Conservation (phyloP, 164 flowering plant genomes). For the Vitis rupestris region DNA sequence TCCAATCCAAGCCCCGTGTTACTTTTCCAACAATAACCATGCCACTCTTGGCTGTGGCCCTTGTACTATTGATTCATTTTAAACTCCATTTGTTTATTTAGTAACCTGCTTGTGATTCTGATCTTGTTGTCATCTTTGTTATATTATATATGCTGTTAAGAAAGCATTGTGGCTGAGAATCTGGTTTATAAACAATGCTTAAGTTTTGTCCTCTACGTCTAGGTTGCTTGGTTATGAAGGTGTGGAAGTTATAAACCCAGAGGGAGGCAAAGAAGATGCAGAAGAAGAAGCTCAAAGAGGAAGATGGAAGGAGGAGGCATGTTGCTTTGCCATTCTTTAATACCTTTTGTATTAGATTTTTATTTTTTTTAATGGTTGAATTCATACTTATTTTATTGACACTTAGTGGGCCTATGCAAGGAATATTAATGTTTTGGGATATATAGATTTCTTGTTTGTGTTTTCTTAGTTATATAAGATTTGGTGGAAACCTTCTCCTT, state of each 20-base stretch:
- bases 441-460: background rate
- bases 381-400: background rate
- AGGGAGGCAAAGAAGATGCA: slow-evolving; percentile 82
- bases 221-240: slow-evolving; percentile 78
- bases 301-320: slow-evolving; percentile 86
- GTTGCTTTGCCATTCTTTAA: background rate
- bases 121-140: too few relatives aligned
- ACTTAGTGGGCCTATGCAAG: background rate
- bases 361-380: background rate
- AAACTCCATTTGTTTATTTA: too few relatives aligned
- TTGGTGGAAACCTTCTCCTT: background rate
- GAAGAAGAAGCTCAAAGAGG: slow-evolving; percentile 82
- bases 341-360: background rate
- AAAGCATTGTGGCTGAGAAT: background rate
- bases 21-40: too few relatives aligned
- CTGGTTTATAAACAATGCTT: background rate
- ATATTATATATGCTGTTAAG: background rate
- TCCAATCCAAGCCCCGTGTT: too few relatives aligned
- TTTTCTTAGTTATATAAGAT: background rate
- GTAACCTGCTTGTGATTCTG: too few relatives aligned
- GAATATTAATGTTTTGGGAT: background rate
- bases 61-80: too few relatives aligned
- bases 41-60: too few relatives aligned
- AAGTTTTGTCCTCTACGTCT: background rate
- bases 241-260: slow-evolving; percentile 83